Evolutionary conservation across 2,329 filamentous ascomycete species (phyloP), one percentile per base, ranked within the genome.

Genomic region (Ascochyta clinopodiicola): DNA sequence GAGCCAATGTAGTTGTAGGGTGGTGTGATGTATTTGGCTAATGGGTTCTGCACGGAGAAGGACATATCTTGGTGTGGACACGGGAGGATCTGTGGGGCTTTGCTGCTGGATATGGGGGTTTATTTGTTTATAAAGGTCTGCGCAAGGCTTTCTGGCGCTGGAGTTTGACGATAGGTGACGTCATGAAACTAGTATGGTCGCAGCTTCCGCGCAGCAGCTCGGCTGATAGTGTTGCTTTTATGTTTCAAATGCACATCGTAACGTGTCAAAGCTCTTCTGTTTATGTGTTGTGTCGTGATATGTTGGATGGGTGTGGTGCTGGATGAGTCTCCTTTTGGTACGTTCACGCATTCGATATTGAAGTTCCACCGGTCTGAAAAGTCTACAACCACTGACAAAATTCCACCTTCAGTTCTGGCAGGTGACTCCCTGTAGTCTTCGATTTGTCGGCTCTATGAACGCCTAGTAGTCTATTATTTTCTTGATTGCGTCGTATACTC

Each of bases 401-500:
- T 13, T 13, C 5, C 4, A 31, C 5, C 2, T 13, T 31, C 10
- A 31, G 4, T 15, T 31, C 3, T 13, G 15, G 29, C 12, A 15
- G 29, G 12, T 13, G 29, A 31, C 12, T 31, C 12, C 10, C 13
- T 13, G 29, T 31, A 6, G 13, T 31, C 15, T 15, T 31, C 4
- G 12, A 31, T 31, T 13, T 31, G 12, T 29, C 10, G 29, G 29
- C 15, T 5, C 29, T 15, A 31, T 31, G 10, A 6, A 31, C 13
- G 15, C 44, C 56, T 51, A 82, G 53, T 80, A 82, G 29, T 81
- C 75, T 65, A 82, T 61, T 0, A 76, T 75, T 40, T 72, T 77
- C 58, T 76, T 80, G 56, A 82, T 81, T 2, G 79, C 70, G 68
- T 82, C 80, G 60, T 82, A 82, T n/a, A 81, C 75, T 46, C 76